Conservation (phyloP, 2,329 filamentous ascomycete species). For the Didymella keratinophila region DNA sequence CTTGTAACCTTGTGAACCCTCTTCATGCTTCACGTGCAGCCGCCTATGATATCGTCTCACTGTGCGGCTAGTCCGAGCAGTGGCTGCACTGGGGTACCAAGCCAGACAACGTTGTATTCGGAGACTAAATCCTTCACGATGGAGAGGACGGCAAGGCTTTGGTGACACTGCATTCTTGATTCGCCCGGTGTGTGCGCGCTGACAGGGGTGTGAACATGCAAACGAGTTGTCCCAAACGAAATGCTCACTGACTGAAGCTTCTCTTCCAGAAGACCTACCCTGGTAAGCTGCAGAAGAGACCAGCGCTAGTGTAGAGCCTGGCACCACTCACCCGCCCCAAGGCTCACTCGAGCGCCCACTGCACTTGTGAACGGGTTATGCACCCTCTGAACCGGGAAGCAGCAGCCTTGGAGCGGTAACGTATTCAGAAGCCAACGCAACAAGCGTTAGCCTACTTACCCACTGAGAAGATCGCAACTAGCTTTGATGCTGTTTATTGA, state of each 20-base stretch:
- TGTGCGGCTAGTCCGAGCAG: slow-evolving; percentile 15
- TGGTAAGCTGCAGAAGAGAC: slow-evolving; percentile 35
- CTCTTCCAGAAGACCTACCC: slow-evolving; percentile 34
- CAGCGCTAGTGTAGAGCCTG: slow-evolving; percentile 40
- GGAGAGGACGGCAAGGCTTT: slow-evolving; percentile 13
- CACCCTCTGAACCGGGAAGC: slow-evolving; percentile 41
- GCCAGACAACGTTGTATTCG: slow-evolving; percentile 10
- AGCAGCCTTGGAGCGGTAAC: slow-evolving; percentile 34
- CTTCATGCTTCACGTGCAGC: slow-evolving; percentile 32
- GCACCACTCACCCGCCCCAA: slow-evolving; percentile 42
- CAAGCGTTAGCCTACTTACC: slow-evolving; percentile 36
- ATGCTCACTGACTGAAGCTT: slow-evolving; percentile 29
- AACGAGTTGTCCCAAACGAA: slow-evolving; percentile 16
- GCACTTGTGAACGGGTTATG: slow-evolving; percentile 48
- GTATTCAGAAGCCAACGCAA: slow-evolving; percentile 36
- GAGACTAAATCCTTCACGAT: slow-evolving; percentile 18
- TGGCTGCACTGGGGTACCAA: slow-evolving; percentile 22
- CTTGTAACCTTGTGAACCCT: slow-evolving; percentile 5
- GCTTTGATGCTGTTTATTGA: slow-evolving; percentile 28
- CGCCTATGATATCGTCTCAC: slow-evolving; percentile 43
- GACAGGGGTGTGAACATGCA: slow-evolving; percentile 16
- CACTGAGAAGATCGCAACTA: slow-evolving; percentile 31
- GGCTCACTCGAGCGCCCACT: slow-evolving; percentile 46
- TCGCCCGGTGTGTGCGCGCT: slow-evolving; percentile 8
- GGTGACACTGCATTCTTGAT: slow-evolving; percentile 18